A percentile compares a stretch with the other conserved stretches of the same genome.
phyloP scores from a whole-genome alignment of 371 early-diverging fungal genomes.

The Circinella minor region DNA sequence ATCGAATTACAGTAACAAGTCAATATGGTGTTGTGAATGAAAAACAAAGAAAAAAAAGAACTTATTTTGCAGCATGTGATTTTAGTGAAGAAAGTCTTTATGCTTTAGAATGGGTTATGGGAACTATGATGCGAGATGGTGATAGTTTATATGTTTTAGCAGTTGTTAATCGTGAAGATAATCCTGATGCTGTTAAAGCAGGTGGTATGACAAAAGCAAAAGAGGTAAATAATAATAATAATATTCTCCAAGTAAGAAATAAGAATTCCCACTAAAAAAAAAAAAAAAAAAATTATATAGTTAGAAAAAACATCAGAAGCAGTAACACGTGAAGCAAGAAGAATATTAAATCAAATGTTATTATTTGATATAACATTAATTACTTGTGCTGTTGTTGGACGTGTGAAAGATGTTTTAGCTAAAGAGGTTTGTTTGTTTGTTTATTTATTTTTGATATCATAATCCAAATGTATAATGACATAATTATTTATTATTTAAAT shows the following conservation, averaged over 20 bases:
- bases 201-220: not conserved
- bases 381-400: constrained; percentile 53
- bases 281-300: not conserved
- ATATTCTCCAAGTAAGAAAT: not conserved
- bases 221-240: not conserved
- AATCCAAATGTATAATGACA: not conserved
- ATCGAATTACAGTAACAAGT: constrained; percentile 26
- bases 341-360: constrained; percentile 40
- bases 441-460: no score
- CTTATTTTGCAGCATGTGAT: constrained; percentile 49
- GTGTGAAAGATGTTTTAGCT: constrained; percentile 53
- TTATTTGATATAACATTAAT: constrained; percentile 53
- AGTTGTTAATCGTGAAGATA: constrained; percentile 43
- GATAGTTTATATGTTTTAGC: constrained; percentile 58
- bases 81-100: constrained; percentile 47
- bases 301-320: constrained; percentile 2
- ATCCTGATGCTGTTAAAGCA: constrained; percentile 4
- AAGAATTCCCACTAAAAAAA: not conserved
- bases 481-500: not conserved
- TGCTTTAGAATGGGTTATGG: constrained; percentile 64
- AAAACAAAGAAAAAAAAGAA: constrained; percentile 16
- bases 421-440: constrained; percentile 22
- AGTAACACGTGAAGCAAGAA: constrained; percentile 33
- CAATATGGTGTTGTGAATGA: constrained; percentile 28
- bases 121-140: constrained; percentile 61